These are phyloP conservation scores for Aspergillus costaricaensis DNA, from an alignment of 2,329 filamentous ascomycete species.

Conservation along the genomic window DNA sequence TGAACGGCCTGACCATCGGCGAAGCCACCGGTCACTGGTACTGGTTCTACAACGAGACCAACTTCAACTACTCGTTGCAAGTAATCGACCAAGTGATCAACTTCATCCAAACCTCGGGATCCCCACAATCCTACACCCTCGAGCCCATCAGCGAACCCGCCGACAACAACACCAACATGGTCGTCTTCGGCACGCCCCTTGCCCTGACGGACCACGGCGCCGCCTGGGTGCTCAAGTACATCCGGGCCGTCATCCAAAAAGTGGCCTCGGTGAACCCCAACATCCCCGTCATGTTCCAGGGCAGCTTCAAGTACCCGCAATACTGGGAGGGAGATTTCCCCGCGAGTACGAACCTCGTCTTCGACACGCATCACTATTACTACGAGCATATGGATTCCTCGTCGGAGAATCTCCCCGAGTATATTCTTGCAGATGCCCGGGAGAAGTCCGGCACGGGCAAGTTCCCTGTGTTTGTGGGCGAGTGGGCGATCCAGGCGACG, in stretches of 20 bases:
- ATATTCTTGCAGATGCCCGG: conserved; percentile 23
- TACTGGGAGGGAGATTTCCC: conserved; percentile 26
- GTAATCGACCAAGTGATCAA: conserved; percentile 23
- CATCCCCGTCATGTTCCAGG: conserved; percentile 31
- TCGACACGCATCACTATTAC: conserved; percentile 31
- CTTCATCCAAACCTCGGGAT: conserved; percentile 22
- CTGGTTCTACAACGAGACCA: conserved; percentile 30
- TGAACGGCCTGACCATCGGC: conserved; percentile 29
- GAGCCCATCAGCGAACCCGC: conserved; percentile 32
- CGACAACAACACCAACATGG: conserved; percentile 25
- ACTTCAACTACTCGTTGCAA: conserved; percentile 24
- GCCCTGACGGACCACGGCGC: conserved; percentile 27
- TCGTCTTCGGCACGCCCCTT: conserved; percentile 26
- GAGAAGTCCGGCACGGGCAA: conserved; percentile 17
- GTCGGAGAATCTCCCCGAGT: conserved; percentile 16
- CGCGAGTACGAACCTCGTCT: conserved; percentile 23
- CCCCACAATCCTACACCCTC: conserved; percentile 25
- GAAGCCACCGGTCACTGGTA: conserved; percentile 27
- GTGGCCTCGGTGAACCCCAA: conserved; percentile 18
- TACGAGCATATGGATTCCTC: conserved; percentile 22
- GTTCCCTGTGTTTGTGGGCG: conserved; percentile 28
- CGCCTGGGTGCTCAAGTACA: conserved; percentile 26
- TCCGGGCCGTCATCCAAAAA: conserved; percentile 21
- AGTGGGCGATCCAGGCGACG: conserved; percentile 27
- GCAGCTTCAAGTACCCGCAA: conserved; percentile 26